Evolutionary conservation across 2,329 filamentous ascomycete genomes (phyloP).

Genomic region (Fusarium keratoplasticum): DNA sequence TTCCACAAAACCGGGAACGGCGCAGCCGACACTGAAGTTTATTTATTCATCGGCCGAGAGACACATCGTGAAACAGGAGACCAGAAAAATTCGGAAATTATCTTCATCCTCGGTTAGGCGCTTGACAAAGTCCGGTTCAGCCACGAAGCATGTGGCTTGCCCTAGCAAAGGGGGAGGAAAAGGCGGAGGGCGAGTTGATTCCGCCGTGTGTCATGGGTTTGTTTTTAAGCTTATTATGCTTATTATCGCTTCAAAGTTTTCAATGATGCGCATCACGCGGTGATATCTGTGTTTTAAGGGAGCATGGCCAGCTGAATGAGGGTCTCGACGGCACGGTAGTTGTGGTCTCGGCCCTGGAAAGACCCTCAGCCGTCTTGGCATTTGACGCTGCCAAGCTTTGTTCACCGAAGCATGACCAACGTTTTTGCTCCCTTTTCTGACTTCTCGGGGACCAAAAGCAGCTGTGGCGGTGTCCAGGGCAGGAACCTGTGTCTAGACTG

Average conservation of each 20-base stretch:
- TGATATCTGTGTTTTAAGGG: neutral
- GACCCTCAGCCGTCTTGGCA: neutral
- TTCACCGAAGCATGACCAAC: neutral
- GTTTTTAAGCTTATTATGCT: slow-evolving; percentile 1
- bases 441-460: neutral
- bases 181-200: neutral
- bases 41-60: neutral
- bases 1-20: neutral
- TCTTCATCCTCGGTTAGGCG: neutral
- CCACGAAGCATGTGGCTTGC: neutral
- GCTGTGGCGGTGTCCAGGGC: neutral
- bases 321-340: neutral
- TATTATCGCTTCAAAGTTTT: neutral
- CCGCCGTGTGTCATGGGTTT: neutral
- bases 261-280: neutral
- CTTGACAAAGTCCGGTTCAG: neutral
- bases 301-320: neutral
- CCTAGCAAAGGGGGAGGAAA: neutral
- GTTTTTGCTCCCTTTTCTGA: neutral
- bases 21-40: neutral
- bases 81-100: neutral
- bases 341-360: neutral
- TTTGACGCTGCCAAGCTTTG: neutral
- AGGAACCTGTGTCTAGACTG: neutral
- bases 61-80: neutral